Conservation (phyloP, 2,329 filamentous ascomycete species). For the Zasmidium cellare region DNA sequence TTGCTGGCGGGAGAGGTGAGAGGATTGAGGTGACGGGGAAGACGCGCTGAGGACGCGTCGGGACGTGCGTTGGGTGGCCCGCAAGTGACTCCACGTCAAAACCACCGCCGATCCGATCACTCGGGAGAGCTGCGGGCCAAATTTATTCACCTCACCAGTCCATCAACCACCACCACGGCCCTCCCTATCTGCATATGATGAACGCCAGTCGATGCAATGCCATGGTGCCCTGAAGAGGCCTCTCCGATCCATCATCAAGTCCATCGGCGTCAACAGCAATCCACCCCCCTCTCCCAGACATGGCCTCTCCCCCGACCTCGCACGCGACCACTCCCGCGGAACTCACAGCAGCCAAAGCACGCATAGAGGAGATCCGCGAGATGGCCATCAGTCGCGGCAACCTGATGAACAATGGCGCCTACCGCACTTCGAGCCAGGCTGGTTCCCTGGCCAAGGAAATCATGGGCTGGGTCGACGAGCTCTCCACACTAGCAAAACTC, state of each 20-base stretch:
- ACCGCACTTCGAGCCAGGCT: too few species aligned
- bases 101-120: too few species aligned
- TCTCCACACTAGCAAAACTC: too few species aligned
- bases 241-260: conserved; percentile 23
- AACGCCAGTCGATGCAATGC: conserved; percentile 23
- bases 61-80: too few species aligned
- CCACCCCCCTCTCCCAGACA: neutral
- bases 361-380: neutral
- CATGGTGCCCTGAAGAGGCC: conserved; percentile 21
- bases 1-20: neutral
- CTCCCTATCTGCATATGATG: conserved; percentile 4
- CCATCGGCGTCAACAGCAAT: conserved; percentile 12
- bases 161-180: neutral
- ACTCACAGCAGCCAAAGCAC: too few species aligned
- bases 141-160: neutral
- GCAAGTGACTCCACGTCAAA: too few species aligned
- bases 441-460: too few species aligned
- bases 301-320: neutral
- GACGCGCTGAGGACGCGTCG: neutral
- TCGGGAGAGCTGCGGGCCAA: too few species aligned
- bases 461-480: too few species aligned
- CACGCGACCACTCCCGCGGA: too few species aligned
- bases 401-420: too few species aligned
- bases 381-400: neutral
- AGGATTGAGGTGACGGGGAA: neutral